Base-by-base conservation (phyloP, 768 basidiomycete genomes). In the Xanthoconium stramineum region DNA sequence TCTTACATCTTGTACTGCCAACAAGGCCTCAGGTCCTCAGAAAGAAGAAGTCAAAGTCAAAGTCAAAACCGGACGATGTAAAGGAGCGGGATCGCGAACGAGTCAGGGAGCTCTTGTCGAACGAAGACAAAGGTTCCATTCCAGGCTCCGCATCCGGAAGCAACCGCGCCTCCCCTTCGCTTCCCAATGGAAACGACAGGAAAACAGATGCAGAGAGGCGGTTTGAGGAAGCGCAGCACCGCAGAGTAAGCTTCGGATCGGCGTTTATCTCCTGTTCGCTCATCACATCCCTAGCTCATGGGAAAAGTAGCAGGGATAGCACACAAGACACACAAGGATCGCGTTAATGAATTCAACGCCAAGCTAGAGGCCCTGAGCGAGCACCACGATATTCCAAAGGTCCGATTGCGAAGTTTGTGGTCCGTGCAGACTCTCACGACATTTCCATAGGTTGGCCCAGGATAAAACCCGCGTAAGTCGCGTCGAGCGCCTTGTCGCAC, bases 371-470 rank as follows among this genome's bases (percentile, higher is more conserved):
- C 83, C 55, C 80, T 94, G 55, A 91, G 89, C 71, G 93, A 95
- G 75, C 94, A 94, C 79, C 91, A 96, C 72, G 93, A 95, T 70
- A 94, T 94, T 65, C 93, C 93, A 39, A 94, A 95, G 82, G 91
- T 86, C 69, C 57, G 74, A 65, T 47, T 46, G 53, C 45, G 50
- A 54, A 56, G 52, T 39, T 54, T n/a, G 28, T 64, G 64, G 66
- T 65, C 61, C 69, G 70, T 71, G 65, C 60, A 60, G 49, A 39
- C 57, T 64, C 64, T 70, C 63, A 71, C 64, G 57, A 47, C 61
- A 59, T 56, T 49, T 46, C 52, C 47, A 50, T 64, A 93, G 91
- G 91, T 93, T 69, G 91, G 91, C 58, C 91, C 91, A 44, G 91
- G 91, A 75, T 93, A 85, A 91, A 64, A 75, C 58, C 55, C 64